Conservation (phyloP, 1,284 basidiomycete species). For the Porodaedalea pini region DNA sequence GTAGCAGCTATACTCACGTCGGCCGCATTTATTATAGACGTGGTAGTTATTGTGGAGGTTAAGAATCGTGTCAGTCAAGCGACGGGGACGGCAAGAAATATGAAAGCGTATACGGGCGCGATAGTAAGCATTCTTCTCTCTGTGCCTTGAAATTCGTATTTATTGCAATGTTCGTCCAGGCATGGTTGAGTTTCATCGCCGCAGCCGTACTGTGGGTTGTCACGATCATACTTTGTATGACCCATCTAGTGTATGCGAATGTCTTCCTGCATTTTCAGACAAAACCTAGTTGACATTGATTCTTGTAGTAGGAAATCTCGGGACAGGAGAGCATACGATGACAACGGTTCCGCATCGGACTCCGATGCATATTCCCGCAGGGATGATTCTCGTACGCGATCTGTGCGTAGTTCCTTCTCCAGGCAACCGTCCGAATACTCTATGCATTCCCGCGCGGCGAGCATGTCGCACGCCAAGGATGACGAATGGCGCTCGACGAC, state of each 20-base stretch:
- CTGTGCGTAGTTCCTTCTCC: no score
- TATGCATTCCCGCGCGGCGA: no score
- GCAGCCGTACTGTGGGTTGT: slow-evolving; percentile 8
- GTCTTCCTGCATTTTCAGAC: not conserved
- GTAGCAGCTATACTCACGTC: not conserved
- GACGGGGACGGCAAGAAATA: not conserved
- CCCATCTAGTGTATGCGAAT: not conserved
- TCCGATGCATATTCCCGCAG: no score
- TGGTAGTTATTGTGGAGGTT: slow-evolving; percentile 4
- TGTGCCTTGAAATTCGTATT: not conserved
- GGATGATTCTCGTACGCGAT: no score
- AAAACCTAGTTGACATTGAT: not conserved
- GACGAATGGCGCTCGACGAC: not conserved
- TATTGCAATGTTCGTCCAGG: slow-evolving; percentile 2
- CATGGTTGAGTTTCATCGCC: slow-evolving; percentile 6
- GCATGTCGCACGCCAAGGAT: not conserved
- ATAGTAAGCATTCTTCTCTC: slow-evolving; percentile 1
- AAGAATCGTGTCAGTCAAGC: slow-evolving; percentile 3
- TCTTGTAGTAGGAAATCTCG: not conserved
- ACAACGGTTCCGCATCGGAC: no score
- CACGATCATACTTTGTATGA: not conserved
- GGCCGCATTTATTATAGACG: slow-evolving; percentile 10
- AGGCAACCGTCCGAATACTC: no score
- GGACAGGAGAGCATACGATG: not conserved
- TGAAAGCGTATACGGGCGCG: slow-evolving; percentile 1